Evolutionary conservation across 208 protist genomes (phyloP).

Genomic region (Tritrichomonas foetus): DNA sequence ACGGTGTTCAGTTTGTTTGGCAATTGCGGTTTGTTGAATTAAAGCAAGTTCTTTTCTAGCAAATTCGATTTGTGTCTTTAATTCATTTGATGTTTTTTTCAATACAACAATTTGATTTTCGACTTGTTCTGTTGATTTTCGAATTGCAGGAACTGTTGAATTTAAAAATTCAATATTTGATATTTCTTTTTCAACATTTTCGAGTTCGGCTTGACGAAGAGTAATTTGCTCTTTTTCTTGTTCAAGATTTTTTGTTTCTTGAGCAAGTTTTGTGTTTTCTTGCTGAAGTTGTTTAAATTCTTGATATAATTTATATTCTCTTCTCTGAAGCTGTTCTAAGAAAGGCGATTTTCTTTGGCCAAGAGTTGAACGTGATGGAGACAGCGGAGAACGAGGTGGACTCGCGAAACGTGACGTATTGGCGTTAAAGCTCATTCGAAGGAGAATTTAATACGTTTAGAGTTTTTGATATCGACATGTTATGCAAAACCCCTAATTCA

Average conservation of each 20-base stretch:
- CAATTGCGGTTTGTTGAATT: not conserved
- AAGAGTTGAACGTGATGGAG: too few species aligned
- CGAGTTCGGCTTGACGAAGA: not conserved
- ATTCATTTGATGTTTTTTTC: not conserved
- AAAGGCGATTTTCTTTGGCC: not conserved
- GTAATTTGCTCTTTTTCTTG: not conserved
- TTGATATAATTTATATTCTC: not conserved
- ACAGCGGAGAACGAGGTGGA: too few species aligned
- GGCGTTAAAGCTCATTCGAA: too few species aligned
- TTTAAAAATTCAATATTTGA: not conserved
- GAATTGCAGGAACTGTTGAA: not conserved
- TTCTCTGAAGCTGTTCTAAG: not conserved
- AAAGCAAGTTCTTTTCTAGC: not conserved
- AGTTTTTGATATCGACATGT: too few species aligned
- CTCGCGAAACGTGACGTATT: too few species aligned
- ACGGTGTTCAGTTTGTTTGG: not conserved
- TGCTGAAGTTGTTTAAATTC: not conserved
- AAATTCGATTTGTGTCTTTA: not conserved
- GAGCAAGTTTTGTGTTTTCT: not conserved
- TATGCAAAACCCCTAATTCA: too few species aligned
- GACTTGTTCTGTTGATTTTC: not conserved
- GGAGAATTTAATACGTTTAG: too few species aligned
- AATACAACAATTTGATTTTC: not conserved
- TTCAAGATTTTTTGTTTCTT: conserved; percentile 28
- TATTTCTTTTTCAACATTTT: not conserved